Base-by-base conservation (phyloP, 2,329 filamentous ascomycete species). In the Fusarium sp. region DNA sequence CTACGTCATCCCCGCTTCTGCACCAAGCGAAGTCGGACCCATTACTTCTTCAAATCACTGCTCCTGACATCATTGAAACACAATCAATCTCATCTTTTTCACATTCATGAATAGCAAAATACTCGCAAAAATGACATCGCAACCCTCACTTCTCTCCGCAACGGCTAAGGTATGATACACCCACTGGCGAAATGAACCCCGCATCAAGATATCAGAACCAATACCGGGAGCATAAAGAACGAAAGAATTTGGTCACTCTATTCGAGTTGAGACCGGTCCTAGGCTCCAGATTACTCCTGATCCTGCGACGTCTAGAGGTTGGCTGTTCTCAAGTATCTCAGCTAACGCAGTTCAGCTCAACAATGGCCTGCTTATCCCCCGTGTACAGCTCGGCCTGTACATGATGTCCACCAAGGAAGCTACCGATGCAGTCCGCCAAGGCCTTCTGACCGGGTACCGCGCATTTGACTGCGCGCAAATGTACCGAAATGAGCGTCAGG, bases 381-480 rank as follows among this genome's bases (percentile, higher is more conserved):
- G 86, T 72, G 88, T 93, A 70, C 91, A 93, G 70, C 85, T 93
- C 2, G 91, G 91, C 7, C 87, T 93, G 13, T 94, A 93, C 80
- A 84, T 91, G 81, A 91, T 91, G 78, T 87, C 85, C 6, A 88
- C 90, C 3, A 77, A 77, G 26, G 89, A 92, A 74, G 89, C 88
- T 19, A 82, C 81, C 12, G 77, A 82, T 26, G 84, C 90, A 2
- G 88, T 93, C 3, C 81, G 80, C 46, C 86, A 81, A 78, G 90
- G 85, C 12, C 81, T 92, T 3, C 81, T 83, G 54, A 84, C 83
- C 64, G 83, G 84, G 18, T 86, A 87, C 74, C 82, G 82, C 12
- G 85, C 80, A 16, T 81, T 88, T 57, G 85, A 88, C 76, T 82
- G 80, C 19, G 85, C 85, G 4, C 85, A 88, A 67, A 84, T 85